A percentile compares a stretch with the other conserved stretches of the same genome.
phyloP scores from a whole-genome alignment of 192 early-diverging fungal species.

The Phycomyces blakesleeanus region DNA sequence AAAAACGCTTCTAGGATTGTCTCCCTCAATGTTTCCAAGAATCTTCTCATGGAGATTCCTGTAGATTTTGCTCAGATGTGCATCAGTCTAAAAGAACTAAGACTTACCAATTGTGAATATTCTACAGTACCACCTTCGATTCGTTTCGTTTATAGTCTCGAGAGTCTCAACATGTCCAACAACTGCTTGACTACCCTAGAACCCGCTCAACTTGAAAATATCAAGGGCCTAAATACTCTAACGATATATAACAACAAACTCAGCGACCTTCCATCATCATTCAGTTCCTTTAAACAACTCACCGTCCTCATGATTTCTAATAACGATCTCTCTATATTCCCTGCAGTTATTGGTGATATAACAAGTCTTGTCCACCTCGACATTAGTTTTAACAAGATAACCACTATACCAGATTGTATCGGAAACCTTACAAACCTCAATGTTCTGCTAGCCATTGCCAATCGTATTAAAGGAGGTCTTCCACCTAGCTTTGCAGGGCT shows the following conservation, averaged over 20 bases:
- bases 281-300: slow-evolving; percentile 57
- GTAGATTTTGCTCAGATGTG: slow-evolving; percentile 80
- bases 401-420: slow-evolving; percentile 66
- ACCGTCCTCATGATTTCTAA: slow-evolving; percentile 71
- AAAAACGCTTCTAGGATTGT: slow-evolving; percentile 67
- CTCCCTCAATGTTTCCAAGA: slow-evolving; percentile 78
- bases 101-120: slow-evolving; percentile 69
- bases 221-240: slow-evolving; percentile 58
- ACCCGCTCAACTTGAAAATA: slow-evolving; percentile 56
- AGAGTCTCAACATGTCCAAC: slow-evolving; percentile 71
- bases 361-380: slow-evolving; percentile 64
- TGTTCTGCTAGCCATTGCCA: slow-evolving; percentile 68
- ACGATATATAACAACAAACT: slow-evolving; percentile 72
- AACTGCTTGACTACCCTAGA: slow-evolving; percentile 71
- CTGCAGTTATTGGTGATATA: slow-evolving; percentile 59
- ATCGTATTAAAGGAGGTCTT: slow-evolving; percentile 66
- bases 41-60: slow-evolving; percentile 77
- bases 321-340: slow-evolving; percentile 73
- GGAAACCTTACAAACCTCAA: slow-evolving; percentile 58
- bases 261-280: slow-evolving; percentile 61
- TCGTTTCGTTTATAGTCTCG: slow-evolving; percentile 57
- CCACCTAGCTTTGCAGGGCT: slow-evolving; percentile 60
- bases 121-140: slow-evolving; percentile 64
- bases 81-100: slow-evolving; percentile 58
- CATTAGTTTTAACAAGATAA: slow-evolving; percentile 81